Evolutionary conservation across 495 filamentous ascomycete genomes (phyloP).

Genomic region (Aspergillus coremiiformis): DNA sequence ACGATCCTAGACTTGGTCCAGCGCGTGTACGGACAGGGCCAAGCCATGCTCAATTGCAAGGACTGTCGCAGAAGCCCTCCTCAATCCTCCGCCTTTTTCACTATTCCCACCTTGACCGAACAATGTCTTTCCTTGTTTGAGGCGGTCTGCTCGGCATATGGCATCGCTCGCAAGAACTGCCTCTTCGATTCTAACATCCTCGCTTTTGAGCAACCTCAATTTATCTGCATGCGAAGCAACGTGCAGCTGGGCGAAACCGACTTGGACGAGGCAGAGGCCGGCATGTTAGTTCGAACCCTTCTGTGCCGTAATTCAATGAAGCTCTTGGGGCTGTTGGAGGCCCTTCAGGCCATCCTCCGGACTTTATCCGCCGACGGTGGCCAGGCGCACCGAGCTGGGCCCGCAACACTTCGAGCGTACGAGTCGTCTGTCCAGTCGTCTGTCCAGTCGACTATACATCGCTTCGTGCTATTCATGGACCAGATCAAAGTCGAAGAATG

Average conservation of each 20-base stretch:
- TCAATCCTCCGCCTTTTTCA: constrained; percentile 17
- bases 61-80: constrained; percentile 16
- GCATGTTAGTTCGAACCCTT: constrained; percentile 22
- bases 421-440: constrained; percentile 20
- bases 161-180: constrained; percentile 17
- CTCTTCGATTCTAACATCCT: constrained; percentile 21
- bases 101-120: constrained; percentile 21
- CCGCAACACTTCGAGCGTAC: constrained; percentile 13
- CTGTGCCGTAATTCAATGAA: constrained; percentile 20
- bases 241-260: constrained; percentile 25
- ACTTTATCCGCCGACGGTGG: constrained; percentile 11
- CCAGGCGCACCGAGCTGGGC: constrained; percentile 10
- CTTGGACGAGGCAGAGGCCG: constrained; percentile 24
- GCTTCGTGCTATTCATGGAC: constrained; percentile 22
- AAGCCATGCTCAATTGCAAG: constrained; percentile 20
- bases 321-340: constrained; percentile 22
- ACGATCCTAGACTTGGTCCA: constrained; percentile 22
- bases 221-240: constrained; percentile 28
- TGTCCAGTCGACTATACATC: constrained; percentile 18
- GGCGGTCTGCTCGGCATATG: constrained; percentile 25
- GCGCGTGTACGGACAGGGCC: constrained; percentile 22
- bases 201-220: constrained; percentile 19
- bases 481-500: constrained; percentile 18
- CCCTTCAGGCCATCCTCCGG: constrained; percentile 10
- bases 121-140: constrained; percentile 27